Conservation (phyloP, 345 rosid species). For the Anastatica hierochuntica region DNA sequence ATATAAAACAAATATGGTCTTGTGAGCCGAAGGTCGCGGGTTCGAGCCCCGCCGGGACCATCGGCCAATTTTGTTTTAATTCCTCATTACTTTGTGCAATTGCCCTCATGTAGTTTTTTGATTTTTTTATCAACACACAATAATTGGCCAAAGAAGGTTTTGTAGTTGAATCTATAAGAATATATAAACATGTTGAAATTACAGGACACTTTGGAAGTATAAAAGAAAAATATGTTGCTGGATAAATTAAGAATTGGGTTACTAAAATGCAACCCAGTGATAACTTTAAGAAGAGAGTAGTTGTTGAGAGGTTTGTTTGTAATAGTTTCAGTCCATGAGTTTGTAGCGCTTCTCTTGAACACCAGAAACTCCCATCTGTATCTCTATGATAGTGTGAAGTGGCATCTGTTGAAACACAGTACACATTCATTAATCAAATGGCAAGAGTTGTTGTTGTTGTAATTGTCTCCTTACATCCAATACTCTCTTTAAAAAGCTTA, state of each 20-base stretch:
- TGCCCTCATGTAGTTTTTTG: neutral
- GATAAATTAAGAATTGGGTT: neutral
- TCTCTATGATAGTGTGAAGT: constrained; percentile 95
- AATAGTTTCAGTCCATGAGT: constrained; percentile 68
- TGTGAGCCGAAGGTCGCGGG: constrained; percentile 98
- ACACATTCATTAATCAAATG: no score
- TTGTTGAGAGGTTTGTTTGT: neutral
- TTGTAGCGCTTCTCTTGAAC: constrained; percentile 98
- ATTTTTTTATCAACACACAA: neutral
- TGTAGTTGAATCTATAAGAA: no score
- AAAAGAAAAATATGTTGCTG: neutral
- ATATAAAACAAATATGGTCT: no score
- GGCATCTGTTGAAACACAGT: constrained; percentile 73
- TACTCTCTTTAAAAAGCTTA: no score
- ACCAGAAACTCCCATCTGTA: constrained; percentile 99
- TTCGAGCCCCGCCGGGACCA: constrained; percentile 93
- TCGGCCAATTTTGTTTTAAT: neutral
- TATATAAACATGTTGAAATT: neutral
- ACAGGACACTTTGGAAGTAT: constrained; percentile 1
- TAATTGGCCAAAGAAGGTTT: no score
- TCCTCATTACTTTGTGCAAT: neutral
- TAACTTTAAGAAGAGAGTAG: neutral
- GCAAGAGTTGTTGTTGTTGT: no score
- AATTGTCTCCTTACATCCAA: no score
- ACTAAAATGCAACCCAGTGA: neutral